Evolutionary conservation across 2,329 filamentous ascomycete genomes (phyloP), one percentile per base, ranked within the genome.

Genomic region (Calonectria multiphialidica): DNA sequence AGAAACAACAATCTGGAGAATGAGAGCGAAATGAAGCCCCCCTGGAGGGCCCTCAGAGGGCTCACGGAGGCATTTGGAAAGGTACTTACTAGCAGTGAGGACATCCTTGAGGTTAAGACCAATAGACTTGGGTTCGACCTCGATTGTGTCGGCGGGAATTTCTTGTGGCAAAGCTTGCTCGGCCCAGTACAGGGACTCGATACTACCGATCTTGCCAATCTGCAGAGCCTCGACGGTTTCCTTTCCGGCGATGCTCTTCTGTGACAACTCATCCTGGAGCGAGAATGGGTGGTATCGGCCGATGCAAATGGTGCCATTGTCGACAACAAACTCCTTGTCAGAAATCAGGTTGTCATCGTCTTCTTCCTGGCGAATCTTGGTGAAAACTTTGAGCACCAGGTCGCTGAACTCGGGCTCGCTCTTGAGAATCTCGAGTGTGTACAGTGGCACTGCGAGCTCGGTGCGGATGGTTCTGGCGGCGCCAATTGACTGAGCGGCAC

Each of bases 261-360:
- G 15, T 18, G 21, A 44, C 2, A 81, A 25, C 55, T 79, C 77
- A 4, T 80, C 70, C 2, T 68, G 53, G 0, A 81, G 59, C 2
- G 78, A 76, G 50, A 79, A 75, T 1, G 78, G 77, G 21, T 80
- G 77, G 47, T 79, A 80, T 1, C 81, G 71, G 12, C 76, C 75
- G n/a, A 83, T 72, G 15, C 79, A 74, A 1, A 81, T 71, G 12
- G 74, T 69, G 2, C 79, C 77, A 33, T 79, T 73, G 3, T 74
- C 71, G n/a, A 82, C 74, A 1, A 78, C 80, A 30, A 81, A 84
- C 49, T 84, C 83, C n/a, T 76, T 77, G 16, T 83, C 81, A 0
- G 80, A 75, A 3, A 74, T 76, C 6, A 81, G 66, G 2, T 55
- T 68, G 16, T 76, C 77, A 33, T 72, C 75, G 23, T 62, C 67